Evolutionary conservation across 805 yeast genomes (phyloP).

Genomic region (Candida qinlingensis): DNA sequence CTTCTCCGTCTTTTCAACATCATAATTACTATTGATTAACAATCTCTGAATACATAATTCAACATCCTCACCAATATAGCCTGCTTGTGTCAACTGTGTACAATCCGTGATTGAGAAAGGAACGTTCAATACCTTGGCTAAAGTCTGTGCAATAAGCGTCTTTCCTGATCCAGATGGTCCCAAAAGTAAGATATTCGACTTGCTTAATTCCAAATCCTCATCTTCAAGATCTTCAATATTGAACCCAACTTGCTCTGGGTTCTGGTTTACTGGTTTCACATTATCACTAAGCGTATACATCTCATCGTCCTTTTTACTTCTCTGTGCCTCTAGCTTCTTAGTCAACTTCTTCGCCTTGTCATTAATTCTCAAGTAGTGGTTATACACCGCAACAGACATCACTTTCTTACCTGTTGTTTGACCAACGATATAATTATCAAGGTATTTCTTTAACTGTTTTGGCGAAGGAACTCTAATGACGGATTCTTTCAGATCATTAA

Average conservation of each 20-base stretch:
- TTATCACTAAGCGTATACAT: conserved; percentile 18
- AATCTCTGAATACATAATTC: conserved; percentile 52
- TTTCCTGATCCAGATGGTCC: conserved; percentile 66
- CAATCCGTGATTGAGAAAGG: conserved; percentile 59
- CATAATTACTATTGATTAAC: conserved; percentile 43
- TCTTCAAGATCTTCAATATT: conserved; percentile 24
- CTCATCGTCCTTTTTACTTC: conserved; percentile 26
- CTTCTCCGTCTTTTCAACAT: conserved; percentile 45
- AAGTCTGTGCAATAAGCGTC: conserved; percentile 49
- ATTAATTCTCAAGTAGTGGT: conserved; percentile 46
- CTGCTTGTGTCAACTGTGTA: conserved; percentile 59
- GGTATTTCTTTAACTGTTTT: conserved; percentile 34
- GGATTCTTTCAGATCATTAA: conserved; percentile 9
- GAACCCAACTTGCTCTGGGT: conserved; percentile 29
- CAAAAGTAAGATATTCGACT: conserved; percentile 48
- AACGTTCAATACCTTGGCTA: conserved; percentile 46
- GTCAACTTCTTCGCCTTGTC: conserved; percentile 33
- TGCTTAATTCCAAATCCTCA: conserved; percentile 43
- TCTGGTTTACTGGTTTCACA: conserved; percentile 20
- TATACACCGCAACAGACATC: conserved; percentile 57
- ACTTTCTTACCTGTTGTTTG: conserved; percentile 52
- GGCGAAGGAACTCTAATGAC: conserved; percentile 41
- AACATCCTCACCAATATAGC: conserved; percentile 61
- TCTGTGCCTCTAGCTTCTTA: conserved; percentile 23
- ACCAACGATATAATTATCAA: conserved; percentile 51